Percentiles rank a stretch among this genome's conserved stretches.
Evolutionary conservation across 1,284 basidiomycete species (phyloP).

Genomic region (Wallemia hederae): DNA sequence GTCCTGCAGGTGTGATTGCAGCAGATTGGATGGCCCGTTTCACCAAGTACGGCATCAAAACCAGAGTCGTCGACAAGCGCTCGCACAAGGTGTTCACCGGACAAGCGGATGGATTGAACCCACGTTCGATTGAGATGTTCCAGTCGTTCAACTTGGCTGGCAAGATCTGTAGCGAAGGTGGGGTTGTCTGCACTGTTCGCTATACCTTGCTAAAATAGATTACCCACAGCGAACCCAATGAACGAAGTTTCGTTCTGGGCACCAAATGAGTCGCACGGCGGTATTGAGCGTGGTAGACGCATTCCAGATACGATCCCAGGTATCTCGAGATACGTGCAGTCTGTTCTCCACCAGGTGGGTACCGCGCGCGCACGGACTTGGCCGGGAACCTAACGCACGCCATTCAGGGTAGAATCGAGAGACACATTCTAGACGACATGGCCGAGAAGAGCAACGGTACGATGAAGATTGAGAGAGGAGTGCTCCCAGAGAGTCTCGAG

Average conservation of each 20-base stretch:
- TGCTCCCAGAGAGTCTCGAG: conserved; percentile 10
- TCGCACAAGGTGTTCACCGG: conserved; percentile 23
- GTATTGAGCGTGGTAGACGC: background rate
- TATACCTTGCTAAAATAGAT: background rate
- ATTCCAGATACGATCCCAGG: conserved; percentile 10
- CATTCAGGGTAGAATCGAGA: conserved; percentile 7
- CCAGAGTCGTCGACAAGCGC: conserved; percentile 37
- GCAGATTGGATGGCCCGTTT: background rate
- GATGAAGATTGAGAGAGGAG: conserved; percentile 8
- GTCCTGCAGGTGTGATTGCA: conserved; percentile 22
- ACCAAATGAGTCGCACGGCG: background rate
- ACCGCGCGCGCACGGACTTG: background rate
- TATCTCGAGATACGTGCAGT: conserved; percentile 11
- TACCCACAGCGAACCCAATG: background rate
- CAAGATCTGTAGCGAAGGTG: background rate
- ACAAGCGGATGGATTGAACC: conserved; percentile 49
- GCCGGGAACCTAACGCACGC: background rate
- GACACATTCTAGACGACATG: conserved; percentile 9
- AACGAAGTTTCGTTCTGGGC: background rate
- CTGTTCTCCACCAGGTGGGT: conserved; percentile 9
- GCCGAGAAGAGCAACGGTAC: conserved; percentile 6
- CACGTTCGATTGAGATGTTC: conserved; percentile 43
- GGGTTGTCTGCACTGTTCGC: background rate
- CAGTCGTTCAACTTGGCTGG: background rate
- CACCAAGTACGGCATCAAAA: conserved; percentile 16